Base-by-base conservation (phyloP, 805 yeast species). In the Saccharomycopsis fodiens region DNA sequence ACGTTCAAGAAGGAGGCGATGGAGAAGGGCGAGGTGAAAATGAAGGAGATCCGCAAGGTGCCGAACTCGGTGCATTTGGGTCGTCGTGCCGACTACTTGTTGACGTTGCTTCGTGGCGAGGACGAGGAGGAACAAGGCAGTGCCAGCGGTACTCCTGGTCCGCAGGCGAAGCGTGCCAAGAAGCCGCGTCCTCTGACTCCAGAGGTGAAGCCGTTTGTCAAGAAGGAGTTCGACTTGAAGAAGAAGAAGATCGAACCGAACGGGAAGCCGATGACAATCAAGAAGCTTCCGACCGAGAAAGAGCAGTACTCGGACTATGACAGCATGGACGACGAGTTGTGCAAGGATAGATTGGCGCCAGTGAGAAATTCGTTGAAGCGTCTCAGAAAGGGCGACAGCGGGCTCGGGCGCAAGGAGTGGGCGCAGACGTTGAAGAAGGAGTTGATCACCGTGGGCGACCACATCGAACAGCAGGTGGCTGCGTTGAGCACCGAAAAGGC, bases 1-100 rank as follows among this genome's bases (percentile, higher is more conserved):
- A 60, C 59, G 19, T 63, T 65, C 2, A 59, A 62, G 3, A 65
- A 62, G 41, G 71, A 63, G 42, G 67, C 63, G 48, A 44, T 51
- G 6, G 30, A 23, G 3, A 19, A 47, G 17, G 47, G 46, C 6
- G 49, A 40, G 22, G 55, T 39, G 52, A 55, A 32, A 55, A 62
- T 35, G 60, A 61, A 39, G 60, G 70, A 42, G 54, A 64, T 17
- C 25, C 84, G 86, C 53, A 83, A 79, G 57, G 84, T 83, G 3
- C 97, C 98, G 0, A 93, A 94, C 6, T 74, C 96, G 2, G 93
- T 93, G 15, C 99, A 93, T 64, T 68, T 93, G 42, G 86, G 85
- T 8, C 78, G 99, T 63, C 78, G 99, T 59, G 80, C 86, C 1
- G 98, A 94, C 60, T 91, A 89, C 57, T 69, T 93, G 56, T 73